Evolutionary conservation across 306 rosid species (phyloP).

Genomic region (Cucurbita moschata): DNA sequence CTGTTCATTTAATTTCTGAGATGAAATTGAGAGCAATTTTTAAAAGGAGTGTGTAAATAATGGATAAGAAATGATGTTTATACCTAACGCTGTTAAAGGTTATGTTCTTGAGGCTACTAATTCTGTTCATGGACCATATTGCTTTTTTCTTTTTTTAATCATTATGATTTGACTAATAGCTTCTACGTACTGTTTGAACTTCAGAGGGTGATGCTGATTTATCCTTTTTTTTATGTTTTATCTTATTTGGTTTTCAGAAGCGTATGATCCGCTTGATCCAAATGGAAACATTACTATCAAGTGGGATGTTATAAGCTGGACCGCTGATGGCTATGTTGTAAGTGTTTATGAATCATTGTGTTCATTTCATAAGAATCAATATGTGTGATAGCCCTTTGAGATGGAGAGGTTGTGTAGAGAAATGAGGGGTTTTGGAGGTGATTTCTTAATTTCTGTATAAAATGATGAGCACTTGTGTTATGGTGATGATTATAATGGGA

Average conservation of each 20-base stretch:
- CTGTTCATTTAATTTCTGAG: neutral
- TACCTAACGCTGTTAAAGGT: neutral
- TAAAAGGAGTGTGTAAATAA: neutral
- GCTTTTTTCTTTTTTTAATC: neutral
- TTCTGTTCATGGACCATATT: neutral
- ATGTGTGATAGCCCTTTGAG: neutral
- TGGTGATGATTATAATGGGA: neutral
- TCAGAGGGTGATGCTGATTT: neutral
- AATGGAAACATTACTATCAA: conserved; percentile 19
- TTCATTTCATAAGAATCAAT: neutral
- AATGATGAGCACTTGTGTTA: neutral
- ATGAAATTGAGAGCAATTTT: neutral
- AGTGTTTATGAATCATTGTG: conserved; percentile 1
- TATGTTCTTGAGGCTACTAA: neutral
- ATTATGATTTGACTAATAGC: neutral
- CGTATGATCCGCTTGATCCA: conserved; percentile 25
- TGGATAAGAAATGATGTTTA: conserved; percentile 1
- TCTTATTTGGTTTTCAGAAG: conserved; percentile 10
- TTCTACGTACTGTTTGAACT: neutral
- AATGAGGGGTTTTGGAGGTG: neutral
- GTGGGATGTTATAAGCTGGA: conserved; percentile 27
- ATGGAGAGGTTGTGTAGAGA: neutral
- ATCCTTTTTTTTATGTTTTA: neutral
- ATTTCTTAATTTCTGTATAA: neutral
- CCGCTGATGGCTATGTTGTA: conserved; percentile 25